A percentile compares a stretch with the other conserved stretches of the same genome.
These are phyloP conservation scores for Irineochytrium annulatum DNA, from an alignment of 192 early-diverging fungal species.

Conservation along the genomic window DNA sequence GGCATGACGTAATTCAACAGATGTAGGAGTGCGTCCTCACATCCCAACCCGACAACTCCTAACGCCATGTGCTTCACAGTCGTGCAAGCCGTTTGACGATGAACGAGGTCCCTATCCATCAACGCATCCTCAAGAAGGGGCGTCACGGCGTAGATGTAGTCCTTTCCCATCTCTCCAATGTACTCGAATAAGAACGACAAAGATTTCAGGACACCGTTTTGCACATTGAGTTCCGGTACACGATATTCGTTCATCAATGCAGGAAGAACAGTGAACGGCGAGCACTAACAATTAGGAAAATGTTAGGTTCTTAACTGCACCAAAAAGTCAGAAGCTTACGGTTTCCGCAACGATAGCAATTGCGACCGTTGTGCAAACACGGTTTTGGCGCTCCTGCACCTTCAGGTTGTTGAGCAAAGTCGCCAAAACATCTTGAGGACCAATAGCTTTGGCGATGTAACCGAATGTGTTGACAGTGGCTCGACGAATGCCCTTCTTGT, in stretches of 20 bases:
- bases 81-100: slow-evolving; percentile 94
- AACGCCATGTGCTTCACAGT: slow-evolving; percentile 93
- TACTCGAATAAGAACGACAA: slow-evolving; percentile 98
- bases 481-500: slow-evolving; percentile 91
- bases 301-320: too few relatives aligned
- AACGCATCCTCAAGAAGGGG: slow-evolving; percentile 94
- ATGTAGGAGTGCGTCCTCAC: slow-evolving; percentile 91
- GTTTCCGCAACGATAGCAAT: slow-evolving; percentile 98
- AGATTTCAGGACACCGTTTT: slow-evolving; percentile 96
- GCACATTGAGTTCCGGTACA: slow-evolving; percentile 98
- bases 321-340: too few relatives aligned
- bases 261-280: slow-evolving; percentile 94
- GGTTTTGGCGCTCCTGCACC: slow-evolving; percentile 98
- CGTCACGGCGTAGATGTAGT: slow-evolving; percentile 96
- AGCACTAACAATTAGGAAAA: too few relatives aligned
- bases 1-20: slow-evolving; percentile 97
- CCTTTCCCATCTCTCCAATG: slow-evolving; percentile 96
- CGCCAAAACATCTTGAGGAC: slow-evolving; percentile 97
- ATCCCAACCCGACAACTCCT: slow-evolving; percentile 86
- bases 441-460: slow-evolving; percentile 98
- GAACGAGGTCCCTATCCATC: slow-evolving; percentile 96
- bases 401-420: slow-evolving; percentile 97
- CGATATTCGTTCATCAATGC: slow-evolving; percentile 99
- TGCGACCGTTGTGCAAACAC: slow-evolving; percentile 98
- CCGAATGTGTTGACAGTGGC: slow-evolving; percentile 98